Base-by-base conservation (phyloP, 768 basidiomycete genomes). In the Coprinopsis strossmayeri region DNA sequence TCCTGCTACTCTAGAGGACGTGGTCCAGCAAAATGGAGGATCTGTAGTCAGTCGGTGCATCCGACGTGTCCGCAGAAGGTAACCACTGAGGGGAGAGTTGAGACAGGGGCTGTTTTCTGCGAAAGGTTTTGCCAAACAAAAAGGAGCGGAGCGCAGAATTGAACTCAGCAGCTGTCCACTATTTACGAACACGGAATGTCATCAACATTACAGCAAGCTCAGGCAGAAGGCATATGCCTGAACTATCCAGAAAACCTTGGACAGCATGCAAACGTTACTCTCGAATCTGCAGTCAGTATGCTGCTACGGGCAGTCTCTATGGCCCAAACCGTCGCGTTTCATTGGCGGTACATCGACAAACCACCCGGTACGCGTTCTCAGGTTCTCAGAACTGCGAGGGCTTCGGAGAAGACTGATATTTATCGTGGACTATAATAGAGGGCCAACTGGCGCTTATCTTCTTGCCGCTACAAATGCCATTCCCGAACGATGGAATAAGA, bases 301-400 rank as follows among this genome's bases (percentile, higher is more conserved):
- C 74, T 91, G 12, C 37, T 74, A 2, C 77, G 82, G 43, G 85
- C 79, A n/a, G 66, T 74, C 9, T 64, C 69, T 13, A 64, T 82
- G 47, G 76, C 87, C 2, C 70, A 71, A 37, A 76, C 62, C 13
- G 64, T 77, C 17, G 85, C 88, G 2, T 91, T 86, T 58, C 57
- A 68, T 4, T 89, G 87, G 82, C 69, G 77, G 2, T 91, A 79
- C 56, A 77, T 91, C 28, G 89, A 91, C 72, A 85, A 84, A 55
- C 87, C 88, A 26, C 56, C 66, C 56, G 88, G 88, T 87, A 47
- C 47, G 78, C 64, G 38, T 27, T 45, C 21, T 2, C 24, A 4
- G 20, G 23, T 24, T 46, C n/a, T n/a, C n/a, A n/a, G n/a, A n/a
- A n/a, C n/a, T n/a, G n/a, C 26, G 27, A 35, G 35, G 18, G 2